phyloP scores from a whole-genome alignment of 768 basidiomycete species.

The Mycena rebaudengoi region DNA sequence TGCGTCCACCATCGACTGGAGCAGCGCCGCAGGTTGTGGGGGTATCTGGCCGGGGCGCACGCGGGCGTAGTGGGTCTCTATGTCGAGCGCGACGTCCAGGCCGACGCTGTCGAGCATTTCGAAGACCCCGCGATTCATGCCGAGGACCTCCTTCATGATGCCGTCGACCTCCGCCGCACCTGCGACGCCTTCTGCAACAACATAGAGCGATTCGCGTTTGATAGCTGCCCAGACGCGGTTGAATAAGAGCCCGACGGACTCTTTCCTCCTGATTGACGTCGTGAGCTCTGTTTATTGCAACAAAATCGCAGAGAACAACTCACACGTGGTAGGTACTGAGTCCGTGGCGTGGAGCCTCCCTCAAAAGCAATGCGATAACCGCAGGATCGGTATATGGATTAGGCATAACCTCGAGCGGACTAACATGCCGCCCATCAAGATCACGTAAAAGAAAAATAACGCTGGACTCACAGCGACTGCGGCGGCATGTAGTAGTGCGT shows the following conservation, averaged over 20 bases:
- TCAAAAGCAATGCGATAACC: not conserved
- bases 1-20: conserved; percentile 9
- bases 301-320: not conserved
- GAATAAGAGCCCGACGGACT: conserved; percentile 23
- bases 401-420: conserved; percentile 12
- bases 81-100: conserved; percentile 23
- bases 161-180: conserved; percentile 11
- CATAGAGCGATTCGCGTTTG: conserved; percentile 20
- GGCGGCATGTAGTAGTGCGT: conserved; percentile 21
- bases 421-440: not conserved
- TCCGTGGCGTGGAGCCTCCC: conserved; percentile 14
- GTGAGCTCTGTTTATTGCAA: not conserved
- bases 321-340: conserved; percentile 20
- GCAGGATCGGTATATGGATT: conserved; percentile 10
- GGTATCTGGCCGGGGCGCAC: conserved; percentile 15
- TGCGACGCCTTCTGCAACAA: conserved; percentile 18
- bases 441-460: not conserved
- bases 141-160: conserved; percentile 24
- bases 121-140: conserved; percentile 21
- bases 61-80: conserved; percentile 16
- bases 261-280: conserved; percentile 11
- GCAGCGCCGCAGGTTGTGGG: conserved; percentile 16
- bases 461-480: not conserved
- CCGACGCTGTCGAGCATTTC: conserved; percentile 24
- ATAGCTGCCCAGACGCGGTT: conserved; percentile 26